Evolutionary conservation across 148 eudicot genomes (phyloP).

Genomic region (Beta vulgaris): DNA sequence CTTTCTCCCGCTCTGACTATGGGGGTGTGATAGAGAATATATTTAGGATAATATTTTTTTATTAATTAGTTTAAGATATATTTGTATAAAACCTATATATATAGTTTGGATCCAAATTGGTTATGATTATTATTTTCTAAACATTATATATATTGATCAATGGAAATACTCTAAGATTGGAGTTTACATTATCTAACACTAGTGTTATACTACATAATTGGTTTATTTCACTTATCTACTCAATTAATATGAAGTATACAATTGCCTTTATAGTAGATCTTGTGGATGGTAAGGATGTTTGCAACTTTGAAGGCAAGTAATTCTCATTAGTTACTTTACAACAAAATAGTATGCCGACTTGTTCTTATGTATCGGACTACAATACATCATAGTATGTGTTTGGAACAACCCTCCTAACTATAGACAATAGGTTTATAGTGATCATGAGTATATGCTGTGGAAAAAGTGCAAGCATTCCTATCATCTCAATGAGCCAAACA

Average conservation of each 20-base stretch:
- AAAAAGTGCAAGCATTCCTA: constrained; percentile 4
- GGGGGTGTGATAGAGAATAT: no score
- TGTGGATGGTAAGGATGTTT: constrained; percentile 13
- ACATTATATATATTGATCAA: no score
- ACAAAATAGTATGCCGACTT: background rate
- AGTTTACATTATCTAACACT: no score
- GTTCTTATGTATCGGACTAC: background rate
- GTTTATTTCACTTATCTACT: background rate
- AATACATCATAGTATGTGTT: no score
- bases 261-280: background rate
- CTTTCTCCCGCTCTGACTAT: no score
- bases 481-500: constrained; percentile 1
- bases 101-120: no score
- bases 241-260: background rate
- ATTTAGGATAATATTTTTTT: no score
- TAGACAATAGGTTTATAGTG: constrained; percentile 1
- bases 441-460: background rate
- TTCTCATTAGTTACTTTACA: background rate
- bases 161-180: no score
- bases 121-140: no score
- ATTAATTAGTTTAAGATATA: no score
- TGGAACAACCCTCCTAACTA: no score
- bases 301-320: constrained; percentile 15
- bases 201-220: background rate
- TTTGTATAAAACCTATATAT: no score